Evolutionary conservation across 108 stramenopile species (phyloP).

Genomic region (Fragilaria crotonensis): DNA sequence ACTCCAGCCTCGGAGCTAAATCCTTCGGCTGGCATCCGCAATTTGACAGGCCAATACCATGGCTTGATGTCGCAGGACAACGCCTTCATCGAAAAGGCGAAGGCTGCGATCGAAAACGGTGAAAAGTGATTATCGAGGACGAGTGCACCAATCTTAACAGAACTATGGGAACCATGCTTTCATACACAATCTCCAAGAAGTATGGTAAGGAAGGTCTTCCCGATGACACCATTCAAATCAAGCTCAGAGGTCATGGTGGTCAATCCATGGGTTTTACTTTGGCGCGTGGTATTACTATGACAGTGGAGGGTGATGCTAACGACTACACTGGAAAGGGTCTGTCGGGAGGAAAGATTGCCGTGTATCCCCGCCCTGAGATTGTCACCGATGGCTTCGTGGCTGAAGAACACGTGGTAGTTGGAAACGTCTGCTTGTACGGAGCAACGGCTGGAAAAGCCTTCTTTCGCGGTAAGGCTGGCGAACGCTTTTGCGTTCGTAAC

Average conservation of each 20-base stretch:
- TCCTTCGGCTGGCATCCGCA: constrained; percentile 72
- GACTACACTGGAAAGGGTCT: constrained; percentile 97
- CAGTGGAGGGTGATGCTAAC: constrained; percentile 94
- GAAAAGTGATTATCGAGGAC: constrained; percentile 78
- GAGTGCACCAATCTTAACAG: constrained; percentile 84
- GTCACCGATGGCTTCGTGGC: constrained; percentile 72
- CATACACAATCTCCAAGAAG: constrained; percentile 81
- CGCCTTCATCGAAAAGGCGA: constrained; percentile 74
- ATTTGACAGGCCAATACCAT: constrained; percentile 79
- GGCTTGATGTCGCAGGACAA: constrained; percentile 81
- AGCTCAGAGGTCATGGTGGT: constrained; percentile 89
- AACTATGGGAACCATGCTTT: constrained; percentile 93
- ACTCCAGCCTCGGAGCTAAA: constrained; percentile 91
- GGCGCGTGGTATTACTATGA: constrained; percentile 91
- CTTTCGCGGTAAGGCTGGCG: constrained; percentile 94
- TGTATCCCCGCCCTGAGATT: constrained; percentile 60
- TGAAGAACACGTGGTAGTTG: constrained; percentile 91
- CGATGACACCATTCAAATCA: constrained; percentile 90
- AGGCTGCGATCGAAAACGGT: constrained; percentile 74
- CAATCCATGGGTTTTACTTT: constrained; percentile 93
- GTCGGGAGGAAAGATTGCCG: constrained; percentile 92
- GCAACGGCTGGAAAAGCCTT: constrained; percentile 95
- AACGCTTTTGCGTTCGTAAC: constrained; percentile 98
- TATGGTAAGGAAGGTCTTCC: constrained; percentile 92
- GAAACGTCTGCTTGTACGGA: constrained; percentile 94